Evolutionary conservation across 768 basidiomycete species (phyloP).

Genomic region (Amanita molliuscula): DNA sequence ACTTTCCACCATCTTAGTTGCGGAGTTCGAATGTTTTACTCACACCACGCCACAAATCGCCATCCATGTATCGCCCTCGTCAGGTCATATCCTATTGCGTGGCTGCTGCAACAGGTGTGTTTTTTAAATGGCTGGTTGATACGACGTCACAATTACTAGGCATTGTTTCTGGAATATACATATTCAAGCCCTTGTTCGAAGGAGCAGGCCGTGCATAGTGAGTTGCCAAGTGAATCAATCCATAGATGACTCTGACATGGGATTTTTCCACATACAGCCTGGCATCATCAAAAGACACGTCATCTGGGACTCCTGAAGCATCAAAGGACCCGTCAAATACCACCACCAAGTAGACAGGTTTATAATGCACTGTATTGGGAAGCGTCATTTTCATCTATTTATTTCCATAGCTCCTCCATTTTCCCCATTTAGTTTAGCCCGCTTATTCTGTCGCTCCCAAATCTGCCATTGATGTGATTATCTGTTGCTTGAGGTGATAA

Average conservation of each 20-base stretch:
- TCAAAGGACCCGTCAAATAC: not conserved
- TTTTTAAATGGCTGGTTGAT: not conserved
- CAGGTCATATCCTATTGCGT: conserved; percentile 41
- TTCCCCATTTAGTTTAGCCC: conserved; percentile 14
- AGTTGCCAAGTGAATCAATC: not conserved
- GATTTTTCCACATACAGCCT: not conserved
- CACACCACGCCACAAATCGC: not conserved
- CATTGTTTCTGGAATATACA: conserved; percentile 52
- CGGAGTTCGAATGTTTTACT: not conserved
- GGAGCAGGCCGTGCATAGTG: conserved; percentile 12
- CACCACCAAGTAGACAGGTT: not conserved
- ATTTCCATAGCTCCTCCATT: conserved; percentile 18
- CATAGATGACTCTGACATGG: not conserved
- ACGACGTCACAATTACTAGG: conserved; percentile 24
- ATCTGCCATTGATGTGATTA: conserved; percentile 26
- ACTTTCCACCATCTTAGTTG: not conserved
- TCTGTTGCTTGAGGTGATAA: not conserved
- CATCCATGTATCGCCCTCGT: conserved; percentile 13
- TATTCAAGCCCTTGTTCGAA: conserved; percentile 44
- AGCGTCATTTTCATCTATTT: conserved; percentile 12
- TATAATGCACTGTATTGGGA: not conserved
- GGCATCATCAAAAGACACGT: not conserved
- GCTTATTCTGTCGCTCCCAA: conserved; percentile 46
- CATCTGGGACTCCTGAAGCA: not conserved
- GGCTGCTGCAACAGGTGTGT: conserved; percentile 47